These are phyloP conservation scores for Lactarius sanguifluus DNA, from an alignment of 768 basidiomycete genomes.

Conservation along the genomic window DNA sequence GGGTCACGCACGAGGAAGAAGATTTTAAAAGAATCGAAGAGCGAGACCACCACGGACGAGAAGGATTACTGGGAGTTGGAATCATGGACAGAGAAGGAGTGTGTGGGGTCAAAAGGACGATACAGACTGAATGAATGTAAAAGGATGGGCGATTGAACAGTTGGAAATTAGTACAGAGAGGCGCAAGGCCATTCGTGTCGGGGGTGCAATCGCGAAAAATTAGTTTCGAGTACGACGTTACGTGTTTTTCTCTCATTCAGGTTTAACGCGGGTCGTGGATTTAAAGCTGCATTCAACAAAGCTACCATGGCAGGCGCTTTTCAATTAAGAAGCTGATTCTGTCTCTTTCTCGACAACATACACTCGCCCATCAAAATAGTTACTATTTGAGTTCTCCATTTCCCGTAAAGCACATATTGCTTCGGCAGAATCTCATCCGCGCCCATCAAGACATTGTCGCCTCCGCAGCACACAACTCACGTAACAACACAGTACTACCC, in stretches of 20 bases:
- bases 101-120: not conserved
- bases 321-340: not conserved
- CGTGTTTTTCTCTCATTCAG: not conserved
- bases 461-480: not conserved
- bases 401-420: not conserved
- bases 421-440: not conserved
- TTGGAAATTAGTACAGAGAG: not conserved
- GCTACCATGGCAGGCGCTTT: not conserved
- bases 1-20: conserved; percentile 23
- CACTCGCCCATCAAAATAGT: not conserved
- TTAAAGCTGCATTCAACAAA: not conserved
- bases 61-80: conserved; percentile 26
- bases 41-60: conserved; percentile 39
- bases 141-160: not conserved
- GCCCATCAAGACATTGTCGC: too few species aligned
- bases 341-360: not conserved
- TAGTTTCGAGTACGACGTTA: not conserved
- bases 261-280: not conserved
- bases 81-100: conserved; percentile 24
- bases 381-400: not conserved
- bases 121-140: not conserved
- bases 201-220: not conserved
- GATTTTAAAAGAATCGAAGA: conserved; percentile 35
- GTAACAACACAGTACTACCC: conserved; percentile 30
- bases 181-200: not conserved